Percentiles rank a stretch among this genome's conserved stretches.
These are phyloP conservation scores for Guillardia theta DNA, from an alignment of 78 protist species.

Conservation along the genomic window DNA sequence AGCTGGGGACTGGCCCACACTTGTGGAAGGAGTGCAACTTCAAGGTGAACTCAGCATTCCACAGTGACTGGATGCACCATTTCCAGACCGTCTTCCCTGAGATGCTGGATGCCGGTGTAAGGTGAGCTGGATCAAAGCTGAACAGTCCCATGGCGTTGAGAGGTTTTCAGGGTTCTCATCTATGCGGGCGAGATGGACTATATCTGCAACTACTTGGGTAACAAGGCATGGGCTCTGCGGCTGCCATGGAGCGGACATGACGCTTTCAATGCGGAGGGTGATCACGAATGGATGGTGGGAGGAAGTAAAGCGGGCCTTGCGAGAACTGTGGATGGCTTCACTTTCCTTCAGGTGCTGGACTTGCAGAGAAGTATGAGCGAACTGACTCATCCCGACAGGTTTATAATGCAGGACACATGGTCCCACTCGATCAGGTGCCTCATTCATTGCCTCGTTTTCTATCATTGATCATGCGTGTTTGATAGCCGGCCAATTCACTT, in stretches of 20 bases:
- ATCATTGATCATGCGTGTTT: no score
- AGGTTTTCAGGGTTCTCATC: slow-evolving; percentile 48
- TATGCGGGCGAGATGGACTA: slow-evolving; percentile 55
- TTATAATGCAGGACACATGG: no score
- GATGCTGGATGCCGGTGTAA: slow-evolving; percentile 15
- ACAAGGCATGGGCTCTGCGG: not conserved
- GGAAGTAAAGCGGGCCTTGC: not conserved
- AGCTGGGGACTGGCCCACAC: no score
- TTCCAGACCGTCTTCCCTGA: not conserved
- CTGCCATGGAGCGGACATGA: not conserved
- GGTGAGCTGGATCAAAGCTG: not conserved
- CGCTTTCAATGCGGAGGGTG: not conserved
- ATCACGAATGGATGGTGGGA: not conserved
- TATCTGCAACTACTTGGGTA: slow-evolving; percentile 16
- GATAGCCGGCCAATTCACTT: no score
- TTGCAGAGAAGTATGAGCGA: no score
- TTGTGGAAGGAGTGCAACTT: no score
- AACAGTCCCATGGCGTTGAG: not conserved
- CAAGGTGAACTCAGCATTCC: not conserved
- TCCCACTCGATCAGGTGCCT: no score
- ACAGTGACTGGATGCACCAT: slow-evolving; percentile 41
- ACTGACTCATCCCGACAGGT: no score
- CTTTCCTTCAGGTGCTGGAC: not conserved
- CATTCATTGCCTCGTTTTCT: no score
- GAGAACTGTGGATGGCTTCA: not conserved